Evolutionary conservation across 2,329 filamentous ascomycete genomes (phyloP).

Genomic region (Chalaropsis thielavioides): DNA sequence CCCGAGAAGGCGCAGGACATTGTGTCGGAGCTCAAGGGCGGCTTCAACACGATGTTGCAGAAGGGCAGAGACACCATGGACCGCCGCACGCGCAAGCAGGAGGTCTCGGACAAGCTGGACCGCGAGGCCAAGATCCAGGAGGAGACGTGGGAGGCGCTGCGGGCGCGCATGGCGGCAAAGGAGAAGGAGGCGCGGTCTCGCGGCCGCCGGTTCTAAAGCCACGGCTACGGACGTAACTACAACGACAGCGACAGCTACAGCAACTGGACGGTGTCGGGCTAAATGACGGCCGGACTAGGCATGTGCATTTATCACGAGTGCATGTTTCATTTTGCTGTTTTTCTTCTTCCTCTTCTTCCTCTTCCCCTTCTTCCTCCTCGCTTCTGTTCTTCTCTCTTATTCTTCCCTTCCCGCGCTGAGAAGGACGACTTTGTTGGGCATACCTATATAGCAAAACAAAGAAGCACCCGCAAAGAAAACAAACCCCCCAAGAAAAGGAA

Average conservation of each 20-base stretch:
- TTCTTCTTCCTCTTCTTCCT: neutral
- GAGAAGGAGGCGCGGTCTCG: slow-evolving; percentile 28
- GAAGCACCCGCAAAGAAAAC: too few species aligned
- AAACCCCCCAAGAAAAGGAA: neutral
- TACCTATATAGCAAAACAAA: neutral
- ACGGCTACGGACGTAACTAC: neutral
- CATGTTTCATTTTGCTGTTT: too few species aligned
- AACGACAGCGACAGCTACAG: neutral
- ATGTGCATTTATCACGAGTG: neutral
- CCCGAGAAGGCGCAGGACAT: slow-evolving; percentile 22
- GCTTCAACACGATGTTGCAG: slow-evolving; percentile 27
- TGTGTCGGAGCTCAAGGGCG: slow-evolving; percentile 28
- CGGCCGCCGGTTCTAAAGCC: slow-evolving; percentile 18
- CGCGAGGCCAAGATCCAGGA: slow-evolving; percentile 24
- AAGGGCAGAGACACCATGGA: slow-evolving; percentile 23
- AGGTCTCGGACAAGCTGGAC: slow-evolving; percentile 26
- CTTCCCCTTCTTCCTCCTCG: neutral
- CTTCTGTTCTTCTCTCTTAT: neutral
- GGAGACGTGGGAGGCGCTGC: slow-evolving; percentile 22
- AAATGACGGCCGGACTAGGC: neutral
- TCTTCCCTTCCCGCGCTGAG: neutral
- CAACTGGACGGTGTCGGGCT: neutral
- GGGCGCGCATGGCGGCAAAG: slow-evolving; percentile 23
- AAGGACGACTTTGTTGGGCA: too few species aligned
- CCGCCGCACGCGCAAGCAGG: slow-evolving; percentile 27